A percentile compares a stretch with the other conserved stretches of the same genome.
Evolutionary conservation across 129 eudicot genomes (phyloP).

Genomic region (Artemisia argyi): DNA sequence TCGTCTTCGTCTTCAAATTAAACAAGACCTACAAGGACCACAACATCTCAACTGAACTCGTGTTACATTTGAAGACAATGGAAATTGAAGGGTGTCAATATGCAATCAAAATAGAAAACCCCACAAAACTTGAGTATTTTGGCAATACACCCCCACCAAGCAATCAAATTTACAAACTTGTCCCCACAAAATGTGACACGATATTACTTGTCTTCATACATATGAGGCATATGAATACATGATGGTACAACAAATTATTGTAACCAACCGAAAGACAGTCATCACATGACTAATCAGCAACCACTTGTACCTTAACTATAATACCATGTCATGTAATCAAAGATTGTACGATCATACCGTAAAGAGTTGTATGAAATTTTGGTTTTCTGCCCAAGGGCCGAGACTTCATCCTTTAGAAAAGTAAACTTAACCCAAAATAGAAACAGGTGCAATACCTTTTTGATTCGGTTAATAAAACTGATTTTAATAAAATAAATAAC

Average conservation of each 20-base stretch:
- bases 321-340: conserved; percentile 19
- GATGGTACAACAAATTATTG: conserved; percentile 34
- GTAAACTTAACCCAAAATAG: too few species aligned
- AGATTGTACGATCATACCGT: conserved; percentile 19
- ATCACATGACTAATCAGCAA: conserved; percentile 39
- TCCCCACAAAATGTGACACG: conserved; percentile 29
- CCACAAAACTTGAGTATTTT: conserved; percentile 28
- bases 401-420: neutral
- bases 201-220: conserved; percentile 35
- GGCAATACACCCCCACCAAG: conserved; percentile 30
- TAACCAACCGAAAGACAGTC: conserved; percentile 36
- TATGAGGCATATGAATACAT: conserved; percentile 30
- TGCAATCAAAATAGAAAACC: conserved; percentile 16
- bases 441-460: too few species aligned
- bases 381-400: neutral
- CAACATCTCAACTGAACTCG: conserved; percentile 13
- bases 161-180: conserved; percentile 32
- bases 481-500: too few species aligned
- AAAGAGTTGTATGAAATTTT: neutral
- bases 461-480: too few species aligned
- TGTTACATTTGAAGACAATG: conserved; percentile 18
- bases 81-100: conserved; percentile 23
- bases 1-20: neutral
- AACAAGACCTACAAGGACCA: conserved; percentile 10
- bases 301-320: conserved; percentile 30